Evolutionary conservation across 2,329 filamentous ascomycete genomes (phyloP), one percentile per base, ranked within the genome.

Genomic region (Sporothrix globosa): DNA sequence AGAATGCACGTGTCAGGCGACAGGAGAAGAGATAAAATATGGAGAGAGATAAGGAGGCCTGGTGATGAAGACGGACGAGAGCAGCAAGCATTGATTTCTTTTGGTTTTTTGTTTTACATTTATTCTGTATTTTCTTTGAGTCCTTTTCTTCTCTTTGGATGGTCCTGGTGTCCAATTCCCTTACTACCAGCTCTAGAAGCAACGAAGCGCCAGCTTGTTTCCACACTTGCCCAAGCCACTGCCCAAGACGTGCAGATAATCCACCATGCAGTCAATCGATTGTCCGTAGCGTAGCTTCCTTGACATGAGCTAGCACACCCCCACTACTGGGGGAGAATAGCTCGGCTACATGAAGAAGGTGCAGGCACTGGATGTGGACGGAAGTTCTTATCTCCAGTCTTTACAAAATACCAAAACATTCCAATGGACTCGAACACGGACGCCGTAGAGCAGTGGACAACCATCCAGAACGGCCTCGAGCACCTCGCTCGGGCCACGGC

Each of bases 391-490:
- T 3, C 27, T 30, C 27, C 27, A 3, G 27, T 30, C 27, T n/a
- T n/a, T 4, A 30, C 27, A 30, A 30, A 27, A 30, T 4, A 3
- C 27, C 27, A 30, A 30, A 30, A 30, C 27, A 30, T 30, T 3
- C 27, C 3, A 30, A 67, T 70, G 69, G 46, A 65, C 7, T 19
- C 21, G 46, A 14, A 44, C 13, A 11, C 21, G 50, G 27, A 30
- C 27, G 5, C 27, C 27, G 71, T 74, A 72, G 79, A 81, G 76
- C 83, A 87, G 78, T 90, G 87, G 87, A 79, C 82, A 19, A 86
- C 85, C 2, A 78, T 78, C 54, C 83, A 88, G 74, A 81, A 87
- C 75, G 87, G 87, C 11, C 75, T 90, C 27, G 84, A 87, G 66
- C 85, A 86, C 72, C 80, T 90, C 39, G 76, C 78, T 65, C 76